phyloP scores from a whole-genome alignment of 768 basidiomycete species.

The Phylloporus scabripes region DNA sequence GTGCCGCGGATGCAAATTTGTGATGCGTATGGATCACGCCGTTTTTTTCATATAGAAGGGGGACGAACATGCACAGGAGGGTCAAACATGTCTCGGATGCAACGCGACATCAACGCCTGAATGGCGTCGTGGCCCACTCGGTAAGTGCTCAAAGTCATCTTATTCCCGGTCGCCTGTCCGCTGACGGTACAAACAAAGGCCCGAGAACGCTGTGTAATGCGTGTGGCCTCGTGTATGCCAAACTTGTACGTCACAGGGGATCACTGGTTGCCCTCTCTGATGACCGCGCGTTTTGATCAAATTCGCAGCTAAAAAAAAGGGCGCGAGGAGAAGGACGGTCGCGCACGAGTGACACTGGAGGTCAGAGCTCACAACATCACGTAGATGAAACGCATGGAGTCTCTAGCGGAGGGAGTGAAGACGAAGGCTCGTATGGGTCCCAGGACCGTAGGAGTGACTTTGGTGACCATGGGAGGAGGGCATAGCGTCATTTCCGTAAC shows the following conservation, averaged over 20 bases:
- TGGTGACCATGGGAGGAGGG: slow-evolving; percentile 32
- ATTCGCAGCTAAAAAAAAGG: slow-evolving; percentile 29
- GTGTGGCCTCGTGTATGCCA: slow-evolving; percentile 82
- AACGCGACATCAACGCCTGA: slow-evolving; percentile 81
- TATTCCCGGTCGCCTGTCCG: slow-evolving; percentile 18
- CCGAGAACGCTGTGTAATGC: slow-evolving; percentile 83
- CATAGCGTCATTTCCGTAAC: slow-evolving; percentile 21
- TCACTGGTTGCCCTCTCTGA: slow-evolving; percentile 20
- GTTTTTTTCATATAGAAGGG: slow-evolving; percentile 25
- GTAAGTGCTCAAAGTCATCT: slow-evolving; percentile 37
- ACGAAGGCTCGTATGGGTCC: slow-evolving; percentile 31
- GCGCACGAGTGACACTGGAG: slow-evolving; percentile 22
- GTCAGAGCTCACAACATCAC: slow-evolving; percentile 28
- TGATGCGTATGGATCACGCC: slow-evolving; percentile 28
- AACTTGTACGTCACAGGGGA: slow-evolving; percentile 55
- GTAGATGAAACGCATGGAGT: slow-evolving; percentile 21
- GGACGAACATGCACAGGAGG: slow-evolving; percentile 47
- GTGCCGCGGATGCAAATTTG: slow-evolving; percentile 24
- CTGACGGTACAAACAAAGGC: slow-evolving; percentile 41
- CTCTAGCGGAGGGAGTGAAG: slow-evolving; percentile 32
- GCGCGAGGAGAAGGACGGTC: slow-evolving; percentile 30
- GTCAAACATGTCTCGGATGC: slow-evolving; percentile 77
- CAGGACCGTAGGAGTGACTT: slow-evolving; percentile 33
- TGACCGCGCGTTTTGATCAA: slow-evolving; percentile 7
- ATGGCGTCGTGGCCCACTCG: slow-evolving; percentile 80